Evolutionary conservation across 148 eudicot species (phyloP).

Genomic region (Selenicereus undatus): DNA sequence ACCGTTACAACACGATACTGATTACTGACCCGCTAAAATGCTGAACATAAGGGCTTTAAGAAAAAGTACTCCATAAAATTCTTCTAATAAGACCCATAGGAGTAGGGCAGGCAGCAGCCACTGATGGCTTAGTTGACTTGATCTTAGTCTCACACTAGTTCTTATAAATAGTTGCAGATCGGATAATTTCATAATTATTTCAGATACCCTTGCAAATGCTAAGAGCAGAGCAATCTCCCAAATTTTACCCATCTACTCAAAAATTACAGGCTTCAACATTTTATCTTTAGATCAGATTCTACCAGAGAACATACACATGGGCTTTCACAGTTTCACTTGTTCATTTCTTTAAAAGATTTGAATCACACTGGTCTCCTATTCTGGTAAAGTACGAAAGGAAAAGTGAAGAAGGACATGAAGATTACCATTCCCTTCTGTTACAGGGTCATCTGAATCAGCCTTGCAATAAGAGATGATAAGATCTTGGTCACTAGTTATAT

Average conservation of each 20-base stretch:
- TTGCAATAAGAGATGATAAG: conserved; percentile 96
- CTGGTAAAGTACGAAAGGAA: not conserved
- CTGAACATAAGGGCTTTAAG: not conserved
- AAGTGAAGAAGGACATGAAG: not conserved
- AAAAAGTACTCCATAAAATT: not conserved
- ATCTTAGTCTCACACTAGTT: not conserved
- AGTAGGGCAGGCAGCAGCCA: not conserved
- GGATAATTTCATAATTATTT: not conserved
- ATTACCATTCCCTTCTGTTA: conserved; percentile 72
- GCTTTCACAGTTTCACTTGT: not conserved
- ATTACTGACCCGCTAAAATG: not conserved
- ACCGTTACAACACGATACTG: conserved; percentile 12
- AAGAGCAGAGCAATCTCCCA: not conserved
- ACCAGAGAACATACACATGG: not conserved
- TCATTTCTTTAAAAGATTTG: not conserved
- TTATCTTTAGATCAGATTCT: not conserved
- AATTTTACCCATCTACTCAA: not conserved
- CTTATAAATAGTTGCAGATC: not conserved
- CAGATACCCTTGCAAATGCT: not conserved
- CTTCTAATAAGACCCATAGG: not conserved
- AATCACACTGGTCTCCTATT: not conserved
- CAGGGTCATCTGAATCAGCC: conserved; percentile 74
- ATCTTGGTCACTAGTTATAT: conserved; percentile 95
- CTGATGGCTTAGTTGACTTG: not conserved
- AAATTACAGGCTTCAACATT: not conserved